Conservation (phyloP, 805 yeast genomes). For the Starmerella floris region DNA sequence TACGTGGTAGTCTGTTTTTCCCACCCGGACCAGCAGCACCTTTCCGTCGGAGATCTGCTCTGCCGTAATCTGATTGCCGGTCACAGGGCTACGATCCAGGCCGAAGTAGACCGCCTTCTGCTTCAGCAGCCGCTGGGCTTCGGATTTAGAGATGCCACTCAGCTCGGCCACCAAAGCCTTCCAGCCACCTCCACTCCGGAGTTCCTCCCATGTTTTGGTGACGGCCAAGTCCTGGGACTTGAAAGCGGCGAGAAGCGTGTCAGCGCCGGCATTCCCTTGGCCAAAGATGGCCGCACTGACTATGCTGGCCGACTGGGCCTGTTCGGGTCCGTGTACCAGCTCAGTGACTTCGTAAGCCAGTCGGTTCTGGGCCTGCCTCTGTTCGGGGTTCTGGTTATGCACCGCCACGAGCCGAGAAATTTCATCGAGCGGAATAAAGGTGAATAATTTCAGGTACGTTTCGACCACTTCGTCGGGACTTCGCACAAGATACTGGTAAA, state of each 20-base stretch:
- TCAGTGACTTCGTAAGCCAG: constrained; percentile 80
- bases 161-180: constrained; percentile 41
- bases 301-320: constrained; percentile 52
- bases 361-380: constrained; percentile 57
- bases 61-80: constrained; percentile 38
- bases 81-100: constrained; percentile 37
- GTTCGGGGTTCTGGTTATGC: constrained; percentile 49
- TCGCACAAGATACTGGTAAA: constrained; percentile 76
- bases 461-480: constrained; percentile 51
- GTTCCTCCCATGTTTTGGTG: constrained; percentile 27
- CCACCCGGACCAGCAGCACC: constrained; percentile 52
- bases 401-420: constrained; percentile 40
- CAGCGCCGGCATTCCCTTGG: constrained; percentile 34
- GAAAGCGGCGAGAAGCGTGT: constrained; percentile 43
- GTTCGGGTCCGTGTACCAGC: constrained; percentile 70
- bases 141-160: constrained; percentile 33
- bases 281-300: constrained; percentile 60
- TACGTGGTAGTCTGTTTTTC: constrained; percentile 40
- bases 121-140: constrained; percentile 46
- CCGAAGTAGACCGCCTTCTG: constrained; percentile 70
- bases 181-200: constrained; percentile 32
- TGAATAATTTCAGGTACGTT: constrained; percentile 58
- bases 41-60: constrained; percentile 40
- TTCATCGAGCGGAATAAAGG: constrained; percentile 53
- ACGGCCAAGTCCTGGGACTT: constrained; percentile 43